These are phyloP conservation scores for Hanseniaspora clermontiae DNA, from an alignment of 805 yeast genomes.

Conservation along the genomic window DNA sequence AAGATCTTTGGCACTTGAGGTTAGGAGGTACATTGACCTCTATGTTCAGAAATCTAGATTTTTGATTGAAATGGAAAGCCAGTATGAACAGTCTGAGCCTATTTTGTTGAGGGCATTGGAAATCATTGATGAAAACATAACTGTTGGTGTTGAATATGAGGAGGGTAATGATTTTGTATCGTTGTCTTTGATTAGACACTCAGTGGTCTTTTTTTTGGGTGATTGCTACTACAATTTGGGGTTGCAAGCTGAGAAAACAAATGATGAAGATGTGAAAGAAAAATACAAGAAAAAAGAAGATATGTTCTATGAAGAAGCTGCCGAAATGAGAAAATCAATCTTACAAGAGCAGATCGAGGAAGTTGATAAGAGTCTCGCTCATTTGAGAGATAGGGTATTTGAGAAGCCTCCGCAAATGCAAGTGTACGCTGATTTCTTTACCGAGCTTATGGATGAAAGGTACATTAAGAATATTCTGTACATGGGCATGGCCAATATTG, in stretches of 20 bases:
- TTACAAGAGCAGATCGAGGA: slow-evolving; percentile 7
- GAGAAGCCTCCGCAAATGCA: not conserved
- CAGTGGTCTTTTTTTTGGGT: slow-evolving; percentile 7
- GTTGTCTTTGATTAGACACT: not conserved
- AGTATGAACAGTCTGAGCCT: slow-evolving; percentile 40
- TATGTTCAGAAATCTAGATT: slow-evolving; percentile 56
- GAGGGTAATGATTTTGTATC: slow-evolving; percentile 15
- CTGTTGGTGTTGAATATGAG: slow-evolving; percentile 21
- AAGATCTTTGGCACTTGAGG: slow-evolving; percentile 36
- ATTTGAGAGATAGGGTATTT: slow-evolving; percentile 16
- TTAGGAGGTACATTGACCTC: slow-evolving; percentile 36
- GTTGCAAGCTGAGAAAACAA: not conserved
- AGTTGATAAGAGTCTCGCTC: slow-evolving; percentile 16
- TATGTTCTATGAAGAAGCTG: slow-evolving; percentile 48
- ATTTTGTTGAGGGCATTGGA: slow-evolving; percentile 31
- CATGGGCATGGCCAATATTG: not conserved
- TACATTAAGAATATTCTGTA: slow-evolving; percentile 15
- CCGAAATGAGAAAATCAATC: slow-evolving; percentile 41
- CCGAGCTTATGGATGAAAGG: slow-evolving; percentile 5
- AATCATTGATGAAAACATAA: slow-evolving; percentile 14
- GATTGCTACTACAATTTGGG: slow-evolving; percentile 12
- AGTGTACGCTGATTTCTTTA: slow-evolving; percentile 4
- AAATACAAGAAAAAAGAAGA: slow-evolving; percentile 14
- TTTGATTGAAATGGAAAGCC: slow-evolving; percentile 40
- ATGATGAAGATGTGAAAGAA: slow-evolving; percentile 17